Percentiles rank a stretch among this genome's conserved stretches.
These are phyloP conservation scores for Nyctanthes arbortristis DNA, from an alignment of 257 asterid genomes.

Conservation along the genomic window DNA sequence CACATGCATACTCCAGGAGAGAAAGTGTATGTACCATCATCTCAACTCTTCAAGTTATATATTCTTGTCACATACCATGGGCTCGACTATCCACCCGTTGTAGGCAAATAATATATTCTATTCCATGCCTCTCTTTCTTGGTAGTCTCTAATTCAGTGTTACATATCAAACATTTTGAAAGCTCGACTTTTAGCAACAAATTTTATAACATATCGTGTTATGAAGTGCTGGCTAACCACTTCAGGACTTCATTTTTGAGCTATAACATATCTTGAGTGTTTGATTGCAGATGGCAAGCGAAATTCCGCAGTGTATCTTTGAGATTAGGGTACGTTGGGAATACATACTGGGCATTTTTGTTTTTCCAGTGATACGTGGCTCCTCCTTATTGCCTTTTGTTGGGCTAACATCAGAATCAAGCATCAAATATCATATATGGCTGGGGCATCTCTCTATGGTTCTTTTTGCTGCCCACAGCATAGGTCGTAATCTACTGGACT, in stretches of 20 bases:
- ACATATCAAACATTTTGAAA: too few relatives aligned
- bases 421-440: constrained; percentile 79
- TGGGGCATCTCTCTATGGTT: constrained; percentile 48
- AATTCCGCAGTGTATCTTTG: constrained; percentile 49
- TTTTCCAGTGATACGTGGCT: constrained; percentile 66
- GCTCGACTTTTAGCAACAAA: too few relatives aligned
- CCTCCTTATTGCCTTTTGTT: constrained; percentile 57
- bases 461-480: constrained; percentile 59
- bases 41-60: not conserved
- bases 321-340: constrained; percentile 60
- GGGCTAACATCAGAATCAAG: constrained; percentile 72
- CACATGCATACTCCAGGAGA: constrained; percentile 47
- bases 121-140: too few relatives aligned
- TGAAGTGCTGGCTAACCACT: too few relatives aligned
- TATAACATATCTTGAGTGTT: too few relatives aligned
- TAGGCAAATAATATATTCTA: not conserved
- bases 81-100: too few relatives aligned
- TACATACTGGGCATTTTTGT: constrained; percentile 56
- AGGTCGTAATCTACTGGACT: constrained; percentile 62
- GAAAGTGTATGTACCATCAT: constrained; percentile 37
- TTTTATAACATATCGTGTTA: too few relatives aligned
- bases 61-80: too few relatives aligned
- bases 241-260: too few relatives aligned
- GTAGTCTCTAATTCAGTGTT: too few relatives aligned
- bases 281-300: constrained; percentile 48